Evolutionary conservation across 805 yeast species (phyloP).

Genomic region (Ogataea paraovalis): DNA sequence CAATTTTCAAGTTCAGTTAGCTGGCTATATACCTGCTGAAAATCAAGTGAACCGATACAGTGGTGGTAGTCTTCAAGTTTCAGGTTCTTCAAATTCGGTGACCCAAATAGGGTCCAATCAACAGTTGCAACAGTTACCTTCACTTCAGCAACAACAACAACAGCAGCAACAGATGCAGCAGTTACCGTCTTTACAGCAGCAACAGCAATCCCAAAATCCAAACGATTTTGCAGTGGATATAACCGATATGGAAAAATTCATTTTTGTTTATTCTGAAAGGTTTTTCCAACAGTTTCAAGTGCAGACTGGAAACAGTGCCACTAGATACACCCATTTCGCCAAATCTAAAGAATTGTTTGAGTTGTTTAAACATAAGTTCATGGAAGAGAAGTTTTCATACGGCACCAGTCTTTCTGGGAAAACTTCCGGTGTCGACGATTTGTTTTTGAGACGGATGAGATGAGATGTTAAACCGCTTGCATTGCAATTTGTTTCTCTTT

Average conservation of each 20-base stretch:
- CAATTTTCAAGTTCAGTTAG: constrained; percentile 1
- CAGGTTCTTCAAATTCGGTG: background rate
- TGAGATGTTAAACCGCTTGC: background rate
- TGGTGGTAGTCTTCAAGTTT: background rate
- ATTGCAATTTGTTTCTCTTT: too few species aligned
- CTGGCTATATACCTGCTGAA: constrained; percentile 6
- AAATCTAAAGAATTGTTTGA: constrained; percentile 28
- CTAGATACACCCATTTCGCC: background rate
- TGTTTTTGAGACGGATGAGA: constrained; percentile 17
- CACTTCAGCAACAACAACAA: constrained; percentile 2
- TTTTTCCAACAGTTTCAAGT: constrained; percentile 22
- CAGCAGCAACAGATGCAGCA: constrained; percentile 3
- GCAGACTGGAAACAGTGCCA: background rate
- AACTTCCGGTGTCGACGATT: constrained; percentile 18
- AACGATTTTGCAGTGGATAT: constrained; percentile 16
- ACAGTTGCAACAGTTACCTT: constrained; percentile 1
- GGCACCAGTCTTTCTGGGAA: constrained; percentile 9
- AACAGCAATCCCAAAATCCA: constrained; percentile 1
- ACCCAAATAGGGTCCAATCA: background rate
- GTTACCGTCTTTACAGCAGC: background rate
- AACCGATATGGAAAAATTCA: constrained; percentile 31
- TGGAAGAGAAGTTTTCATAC: constrained; percentile 29
- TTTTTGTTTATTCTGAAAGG: constrained; percentile 30
- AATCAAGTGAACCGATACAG: constrained; percentile 7
- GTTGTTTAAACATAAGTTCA: constrained; percentile 27